phyloP scores from a whole-genome alignment of 305 asterid genomes.

The Fraxinus albicans region DNA sequence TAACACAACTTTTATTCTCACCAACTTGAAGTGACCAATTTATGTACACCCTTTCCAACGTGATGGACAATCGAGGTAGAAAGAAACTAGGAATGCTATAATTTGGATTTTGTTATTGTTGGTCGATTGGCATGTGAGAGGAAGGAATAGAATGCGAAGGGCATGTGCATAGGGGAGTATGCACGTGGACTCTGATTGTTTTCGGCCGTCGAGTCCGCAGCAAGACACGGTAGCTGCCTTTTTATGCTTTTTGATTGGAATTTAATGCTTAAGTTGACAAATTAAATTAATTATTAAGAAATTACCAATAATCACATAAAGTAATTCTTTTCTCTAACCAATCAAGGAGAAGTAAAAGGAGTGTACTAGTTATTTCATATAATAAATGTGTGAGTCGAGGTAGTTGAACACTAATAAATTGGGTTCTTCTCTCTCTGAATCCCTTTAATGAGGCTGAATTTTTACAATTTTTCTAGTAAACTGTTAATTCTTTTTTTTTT shows the following conservation, averaged over 20 bases:
- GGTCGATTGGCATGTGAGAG: not conserved
- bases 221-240: slow-evolving; percentile 5
- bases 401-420: no score
- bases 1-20: not conserved
- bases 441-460: not conserved
- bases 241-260: no score
- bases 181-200: slow-evolving; percentile 28
- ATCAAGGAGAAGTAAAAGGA: no score
- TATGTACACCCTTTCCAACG: not conserved
- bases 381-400: not conserved
- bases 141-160: not conserved
- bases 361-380: not conserved
- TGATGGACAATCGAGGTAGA: not conserved
- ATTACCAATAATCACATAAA: no score
- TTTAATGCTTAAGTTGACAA: not conserved
- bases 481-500: no score
- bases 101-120: no score
- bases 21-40: not conserved
- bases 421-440: no score
- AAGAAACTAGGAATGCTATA: no score
- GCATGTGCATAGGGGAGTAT: slow-evolving; percentile 25
- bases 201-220: slow-evolving; percentile 32
- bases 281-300: not conserved
- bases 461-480: no score
- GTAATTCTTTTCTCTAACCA: no score